Base-by-base conservation (phyloP, 2,329 filamentous ascomycete genomes). In the Ambrosiella xylebori region DNA sequence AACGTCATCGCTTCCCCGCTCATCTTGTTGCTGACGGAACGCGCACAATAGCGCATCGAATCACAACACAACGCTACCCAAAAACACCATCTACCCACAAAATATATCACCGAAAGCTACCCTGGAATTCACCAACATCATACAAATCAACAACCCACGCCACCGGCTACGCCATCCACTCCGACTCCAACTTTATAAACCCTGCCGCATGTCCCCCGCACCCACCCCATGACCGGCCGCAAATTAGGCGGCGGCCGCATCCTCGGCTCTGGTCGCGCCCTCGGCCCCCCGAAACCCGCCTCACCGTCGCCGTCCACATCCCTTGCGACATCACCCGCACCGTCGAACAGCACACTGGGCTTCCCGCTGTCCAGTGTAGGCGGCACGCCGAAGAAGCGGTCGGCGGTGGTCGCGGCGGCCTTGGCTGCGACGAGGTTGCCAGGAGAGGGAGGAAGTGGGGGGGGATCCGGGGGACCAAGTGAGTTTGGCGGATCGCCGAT, bases 231-330 rank as follows among this genome's bases (percentile, higher is more conserved):
- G 88, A 85, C 88, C 65, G 79, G 79, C 70, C 82, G 87, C 75
- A 90, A 86, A 76, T 79, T 96, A 70, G 91, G 91, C 71, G 90
- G 91, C 72, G 91, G 91, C 69, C 83, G 91, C 73, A 84, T 96
- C 67, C 75, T 96, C 65, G 91, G 91, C 66, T 94, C 79, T 73
- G 88, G 88, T 66, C 88, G 85, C 71, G 82, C 85, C 66, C 80
- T 95, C 65, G 85, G 84, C 64, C 85, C 88, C 65, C 76, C 79
- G 35, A 50, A 44, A 15, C 58, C 60, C 13, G 66, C 71, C 54
- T 66, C 72, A 57, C 66, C 70, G 44, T 61, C 65, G 64, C 71
- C 69, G 68, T 68, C 71, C 64, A 75, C 67, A 70, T 69, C 60
- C 58, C 13, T 61, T 17, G 40, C 57, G 40, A 56, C 59, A 13